Conservation (phyloP, 2,329 filamentous ascomycete genomes). For the Dothistroma pini region DNA sequence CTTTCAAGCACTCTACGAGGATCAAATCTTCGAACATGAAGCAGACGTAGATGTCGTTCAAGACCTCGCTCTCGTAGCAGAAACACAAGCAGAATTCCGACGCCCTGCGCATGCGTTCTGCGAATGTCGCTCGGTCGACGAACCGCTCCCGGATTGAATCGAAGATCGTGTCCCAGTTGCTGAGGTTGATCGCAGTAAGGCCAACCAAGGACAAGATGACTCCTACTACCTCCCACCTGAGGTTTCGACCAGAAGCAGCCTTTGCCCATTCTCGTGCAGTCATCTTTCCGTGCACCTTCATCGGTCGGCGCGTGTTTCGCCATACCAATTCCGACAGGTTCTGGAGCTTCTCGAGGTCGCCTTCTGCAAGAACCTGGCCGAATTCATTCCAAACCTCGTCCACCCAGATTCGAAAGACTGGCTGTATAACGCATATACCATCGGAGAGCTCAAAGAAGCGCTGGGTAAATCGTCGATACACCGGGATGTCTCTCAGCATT, state of each 20-base stretch:
- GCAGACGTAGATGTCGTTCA: conserved; percentile 34
- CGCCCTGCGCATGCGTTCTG: conserved; percentile 38
- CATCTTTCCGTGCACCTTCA: conserved; percentile 37
- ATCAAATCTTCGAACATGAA: conserved; percentile 35
- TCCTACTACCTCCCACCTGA: conserved; percentile 46
- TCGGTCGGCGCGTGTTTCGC: conserved; percentile 40
- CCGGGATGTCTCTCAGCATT: conserved; percentile 32
- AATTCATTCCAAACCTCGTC: conserved; percentile 37
- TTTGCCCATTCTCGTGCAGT: conserved; percentile 39
- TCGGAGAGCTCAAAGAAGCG: conserved; percentile 35
- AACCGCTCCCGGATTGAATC: conserved; percentile 49
- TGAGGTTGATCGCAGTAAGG: conserved; percentile 35
- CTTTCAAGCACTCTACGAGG: conserved; percentile 33
- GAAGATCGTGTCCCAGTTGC: conserved; percentile 36
- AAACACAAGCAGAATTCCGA: conserved; percentile 35
- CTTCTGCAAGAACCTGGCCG: conserved; percentile 27
- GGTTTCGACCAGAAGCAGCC: conserved; percentile 37
- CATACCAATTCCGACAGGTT: conserved; percentile 42
- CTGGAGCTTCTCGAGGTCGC: conserved; percentile 34
- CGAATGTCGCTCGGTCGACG: conserved; percentile 45
- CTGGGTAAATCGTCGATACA: conserved; percentile 31
- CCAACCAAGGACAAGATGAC: conserved; percentile 39
- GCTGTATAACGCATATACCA: conserved; percentile 33
- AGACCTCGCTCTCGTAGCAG: conserved; percentile 35
- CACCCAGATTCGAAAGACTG: conserved; percentile 33